Evolutionary conservation across 2,329 filamentous ascomycete genomes (phyloP), one percentile per base, ranked within the genome.

Genomic region (Nothophaeocryptopus gaeumannii): DNA sequence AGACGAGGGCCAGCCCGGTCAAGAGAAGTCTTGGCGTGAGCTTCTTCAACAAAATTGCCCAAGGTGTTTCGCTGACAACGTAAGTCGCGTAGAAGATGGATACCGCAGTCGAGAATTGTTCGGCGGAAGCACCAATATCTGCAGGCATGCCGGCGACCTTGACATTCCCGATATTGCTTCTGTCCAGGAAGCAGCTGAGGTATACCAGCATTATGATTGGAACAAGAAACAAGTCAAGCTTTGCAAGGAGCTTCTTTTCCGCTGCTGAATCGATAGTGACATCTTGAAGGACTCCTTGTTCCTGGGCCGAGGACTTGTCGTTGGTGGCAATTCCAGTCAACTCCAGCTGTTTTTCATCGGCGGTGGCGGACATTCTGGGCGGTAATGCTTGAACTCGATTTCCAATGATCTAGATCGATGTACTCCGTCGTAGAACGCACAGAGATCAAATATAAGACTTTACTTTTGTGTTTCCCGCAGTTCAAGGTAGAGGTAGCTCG

Each of bases 141-240:
- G 69, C 64, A 2, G 72, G 70, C 71, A 78, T 75, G 39, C 72
- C 70, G 31, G 72, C 73, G 5, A 54, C 42, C 32, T 30, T 48
- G 73, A 68, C 48, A 71, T 71, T 35, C 47, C 51, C 47, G 53
- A 76, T 75, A 58, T 79, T 79, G 40, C 75, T 73, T 63, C 61
- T 55, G 39, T 83, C 80, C 35, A 81, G 67, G 58, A 78, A 80
- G 53, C 74, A 79, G 3, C 73, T 71, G 14, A 83, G 59, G 53
- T 80, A 83, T 4, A 81, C 71, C 39, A 79, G 63, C 72, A 79
- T 80, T 50, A 82, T 76, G 47, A 81, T 73, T 0, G 76, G 77
- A 4, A 74, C 71, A 43, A 79, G 73, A 3, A 69, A 70, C 3
- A 72, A 38, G 47, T 79, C 77, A 9, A 79, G 64, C 51, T 78